Evolutionary conservation across 345 rosid genomes (phyloP), one percentile per base, ranked within the genome.

Genomic region (Moricandia arvensis): DNA sequence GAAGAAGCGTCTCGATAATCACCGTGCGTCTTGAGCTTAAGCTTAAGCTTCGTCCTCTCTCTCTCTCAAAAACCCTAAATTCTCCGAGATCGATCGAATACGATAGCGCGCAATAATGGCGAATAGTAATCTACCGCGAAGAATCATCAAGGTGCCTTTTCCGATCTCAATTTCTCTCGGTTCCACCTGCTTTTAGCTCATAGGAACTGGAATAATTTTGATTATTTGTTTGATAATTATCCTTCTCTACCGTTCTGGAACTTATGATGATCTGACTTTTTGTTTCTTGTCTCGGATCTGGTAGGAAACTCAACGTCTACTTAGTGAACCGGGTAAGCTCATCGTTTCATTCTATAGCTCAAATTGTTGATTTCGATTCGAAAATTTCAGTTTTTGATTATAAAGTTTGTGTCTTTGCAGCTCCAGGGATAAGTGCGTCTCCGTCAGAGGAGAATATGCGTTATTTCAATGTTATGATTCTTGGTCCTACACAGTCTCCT

Each of bases 221-320:
- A 59, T 6, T 10, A 13, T 8, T 59, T 13, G 16, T 59, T 51
- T 21, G 45, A 68, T 60, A 24, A 4, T 29, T 38, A 68, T 79
- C 17, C 10, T n/a, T n/a, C n/a, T n/a, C n/a, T n/a, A n/a, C n/a
- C n/a, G n/a, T n/a, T n/a, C n/a, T n/a, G n/a, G n/a, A n/a, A n/a
- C n/a, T n/a, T n/a, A n/a, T 65, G 37, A 8, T 72, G 74, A 68
- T 73, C 70, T 73, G 69, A 78, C 58, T 59, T 41, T 49, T 55
- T 2, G 0, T 55, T 55, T 4, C 2, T 31, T 11, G 45, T 12
- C 58, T 58, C 16, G 47, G 80, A 73, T 81, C 82, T 55, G 30
- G 21, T 81, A 96, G 99, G 99, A 96, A 88, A 96, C 99, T 27
- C 98, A 93, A 76, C 98, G 99, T 72, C 96, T 96, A 9, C 98